These are phyloP conservation scores for Anthoceros angustus DNA, from an alignment of 225 moss, liverwort and hornwort genomes.

Conservation along the genomic window DNA sequence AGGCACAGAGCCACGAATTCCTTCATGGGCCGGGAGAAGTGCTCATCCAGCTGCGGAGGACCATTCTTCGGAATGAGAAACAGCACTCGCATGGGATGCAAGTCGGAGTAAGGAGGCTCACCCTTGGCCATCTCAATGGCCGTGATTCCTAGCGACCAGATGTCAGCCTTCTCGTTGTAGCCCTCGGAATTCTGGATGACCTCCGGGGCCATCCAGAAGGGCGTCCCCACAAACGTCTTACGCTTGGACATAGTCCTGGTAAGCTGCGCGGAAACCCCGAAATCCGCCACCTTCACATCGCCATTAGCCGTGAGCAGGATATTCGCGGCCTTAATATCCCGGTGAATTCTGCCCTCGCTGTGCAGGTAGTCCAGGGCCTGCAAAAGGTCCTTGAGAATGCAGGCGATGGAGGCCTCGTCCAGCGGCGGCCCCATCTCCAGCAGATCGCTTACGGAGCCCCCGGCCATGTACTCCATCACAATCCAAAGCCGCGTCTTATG, in stretches of 20 bases:
- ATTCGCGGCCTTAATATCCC: conserved; percentile 97
- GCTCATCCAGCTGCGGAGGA: conserved; percentile 91
- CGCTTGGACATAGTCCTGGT: conserved; percentile 93
- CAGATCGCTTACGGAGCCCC: conserved; percentile 74
- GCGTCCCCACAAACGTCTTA: conserved; percentile 99
- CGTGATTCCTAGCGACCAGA: conserved; percentile 95
- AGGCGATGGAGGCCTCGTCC: conserved; percentile 88
- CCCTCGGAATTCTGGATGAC: conserved; percentile 97
- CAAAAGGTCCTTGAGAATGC: conserved; percentile 72
- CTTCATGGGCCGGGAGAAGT: conserved; percentile 85
- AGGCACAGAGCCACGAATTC: conserved; percentile 93
- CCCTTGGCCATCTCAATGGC: conserved; percentile 99
- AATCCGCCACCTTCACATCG: conserved; percentile 99
- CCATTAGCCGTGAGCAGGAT: conserved; percentile 83
- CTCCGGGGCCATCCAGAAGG: conserved; percentile 99
- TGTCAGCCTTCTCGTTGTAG: conserved; percentile 96
- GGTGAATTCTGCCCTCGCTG: conserved; percentile 88
- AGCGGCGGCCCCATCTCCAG: conserved; percentile 91
- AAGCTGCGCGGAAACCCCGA: conserved; percentile 95
- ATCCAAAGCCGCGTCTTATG: conserved; percentile 92
- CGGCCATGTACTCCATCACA: conserved; percentile 99
- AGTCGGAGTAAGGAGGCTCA: conserved; percentile 86
- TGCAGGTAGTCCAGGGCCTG: conserved; percentile 87
- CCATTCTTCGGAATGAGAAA: conserved; percentile 89
- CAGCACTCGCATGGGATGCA: conserved; percentile 94